These are phyloP conservation scores for Diaporthe sp. DNA, from an alignment of 2,329 filamentous ascomycete species.

Conservation along the genomic window DNA sequence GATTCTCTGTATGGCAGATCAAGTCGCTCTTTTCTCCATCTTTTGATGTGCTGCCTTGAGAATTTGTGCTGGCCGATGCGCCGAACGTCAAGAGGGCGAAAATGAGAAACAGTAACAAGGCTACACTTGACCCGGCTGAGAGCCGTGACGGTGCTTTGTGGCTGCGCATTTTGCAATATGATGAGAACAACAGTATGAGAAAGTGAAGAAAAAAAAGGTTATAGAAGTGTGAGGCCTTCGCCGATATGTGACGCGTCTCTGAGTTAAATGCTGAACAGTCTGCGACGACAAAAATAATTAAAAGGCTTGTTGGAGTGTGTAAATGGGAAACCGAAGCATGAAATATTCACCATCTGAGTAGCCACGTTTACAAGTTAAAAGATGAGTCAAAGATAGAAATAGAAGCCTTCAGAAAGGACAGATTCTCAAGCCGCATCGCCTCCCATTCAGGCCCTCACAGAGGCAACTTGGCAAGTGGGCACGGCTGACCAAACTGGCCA, in stretches of 20 bases:
- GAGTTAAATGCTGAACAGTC: not conserved
- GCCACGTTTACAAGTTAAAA: conserved; percentile 33
- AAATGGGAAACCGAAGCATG: not conserved
- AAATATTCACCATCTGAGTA: not conserved
- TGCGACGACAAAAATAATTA: not conserved
- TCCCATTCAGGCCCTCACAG: conserved; percentile 9
- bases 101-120: conserved; percentile 34
- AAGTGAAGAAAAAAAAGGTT: not conserved
- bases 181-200: not conserved
- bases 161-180: conserved; percentile 12
- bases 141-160: conserved; percentile 1
- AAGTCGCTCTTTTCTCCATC: conserved; percentile 54
- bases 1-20: conserved; percentile 74
- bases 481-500: conserved; percentile 30
- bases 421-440: conserved; percentile 37
- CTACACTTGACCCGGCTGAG: conserved; percentile 13
- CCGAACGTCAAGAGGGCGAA: conserved; percentile 36
- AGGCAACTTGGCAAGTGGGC: conserved; percentile 20
- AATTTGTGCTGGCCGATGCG: conserved; percentile 20
- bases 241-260: not conserved
- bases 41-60: conserved; percentile 10
- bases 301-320: not conserved
- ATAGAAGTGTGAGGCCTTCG: not conserved
- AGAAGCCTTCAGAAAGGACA: conserved; percentile 50
- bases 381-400: conserved; percentile 47